These are phyloP conservation scores for Hypericum perforatum DNA, from an alignment of 345 rosid species.

Conservation along the genomic window DNA sequence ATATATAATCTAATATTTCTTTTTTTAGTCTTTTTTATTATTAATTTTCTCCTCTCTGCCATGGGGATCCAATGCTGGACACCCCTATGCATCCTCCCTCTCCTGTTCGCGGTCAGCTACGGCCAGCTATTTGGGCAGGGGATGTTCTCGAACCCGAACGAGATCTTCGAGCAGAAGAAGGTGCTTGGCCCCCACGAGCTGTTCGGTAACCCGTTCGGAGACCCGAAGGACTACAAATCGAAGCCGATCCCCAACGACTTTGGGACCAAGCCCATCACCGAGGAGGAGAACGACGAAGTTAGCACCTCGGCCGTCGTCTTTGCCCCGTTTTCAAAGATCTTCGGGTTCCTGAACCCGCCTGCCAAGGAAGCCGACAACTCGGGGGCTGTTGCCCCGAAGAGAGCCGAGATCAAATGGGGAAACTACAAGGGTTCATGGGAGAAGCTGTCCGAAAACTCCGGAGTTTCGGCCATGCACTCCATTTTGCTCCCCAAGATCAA, in stretches of 20 bases:
- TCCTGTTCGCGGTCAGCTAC: neutral
- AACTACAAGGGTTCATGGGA: conserved; percentile 50
- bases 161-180: neutral
- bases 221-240: conserved; percentile 7
- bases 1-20: too few relatives aligned
- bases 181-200: conserved; percentile 14
- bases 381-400: too few relatives aligned
- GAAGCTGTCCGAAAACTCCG: conserved; percentile 39
- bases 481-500: conserved; percentile 49
- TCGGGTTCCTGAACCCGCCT: too few relatives aligned
- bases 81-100: neutral
- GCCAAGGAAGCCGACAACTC: too few relatives aligned
- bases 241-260: conserved; percentile 2
- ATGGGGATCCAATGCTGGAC: too few relatives aligned
- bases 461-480: conserved; percentile 83
- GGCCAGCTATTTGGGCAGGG: neutral
- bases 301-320: neutral
- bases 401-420: neutral
- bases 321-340: neutral
- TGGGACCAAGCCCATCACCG: conserved; percentile 3
- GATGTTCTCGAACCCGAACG: too few relatives aligned
- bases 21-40: too few relatives aligned
- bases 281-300: neutral
- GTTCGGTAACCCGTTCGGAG: conserved; percentile 21
- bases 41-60: too few relatives aligned